Conservation (phyloP, 2,329 filamentous ascomycete species). For the Akanthomyces lecanii region DNA sequence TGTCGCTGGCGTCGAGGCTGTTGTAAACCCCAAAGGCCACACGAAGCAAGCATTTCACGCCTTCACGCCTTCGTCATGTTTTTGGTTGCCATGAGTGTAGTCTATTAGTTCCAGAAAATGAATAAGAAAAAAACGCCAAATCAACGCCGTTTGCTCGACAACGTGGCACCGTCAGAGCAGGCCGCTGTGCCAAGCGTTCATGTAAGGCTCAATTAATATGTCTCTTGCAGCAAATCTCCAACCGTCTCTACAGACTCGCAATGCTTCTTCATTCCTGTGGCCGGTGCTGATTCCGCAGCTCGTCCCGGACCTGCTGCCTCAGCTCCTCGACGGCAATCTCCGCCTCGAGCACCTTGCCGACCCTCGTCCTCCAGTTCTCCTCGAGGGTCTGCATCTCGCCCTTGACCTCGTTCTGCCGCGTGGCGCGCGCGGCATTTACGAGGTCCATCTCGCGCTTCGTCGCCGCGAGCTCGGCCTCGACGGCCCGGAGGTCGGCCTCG, state of each 20-base stretch:
- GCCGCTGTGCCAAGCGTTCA: not conserved
- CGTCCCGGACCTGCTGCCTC: conserved; percentile 61
- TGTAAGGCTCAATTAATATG: not conserved
- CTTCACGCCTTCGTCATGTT: not conserved
- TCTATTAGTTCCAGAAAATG: not conserved
- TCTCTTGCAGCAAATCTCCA: not conserved
- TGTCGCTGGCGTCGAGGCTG: no score
- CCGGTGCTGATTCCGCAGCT: conserved; percentile 39
- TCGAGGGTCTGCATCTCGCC: conserved; percentile 72
- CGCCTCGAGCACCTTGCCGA: conserved; percentile 78
- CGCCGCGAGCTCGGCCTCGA: conserved; percentile 72
- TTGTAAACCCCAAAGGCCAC: no score
- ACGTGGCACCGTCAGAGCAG: not conserved
- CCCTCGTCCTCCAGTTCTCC: conserved; percentile 72
- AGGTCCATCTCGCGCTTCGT: conserved; percentile 66
- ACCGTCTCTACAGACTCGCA: not conserved
- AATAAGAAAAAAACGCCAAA: not conserved
- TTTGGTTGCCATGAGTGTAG: not conserved
- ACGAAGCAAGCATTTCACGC: not conserved
- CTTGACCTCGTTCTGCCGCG: conserved; percentile 64
- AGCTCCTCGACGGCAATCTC: conserved; percentile 78
- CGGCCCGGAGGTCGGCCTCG: conserved; percentile 58
- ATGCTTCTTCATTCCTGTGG: not conserved
- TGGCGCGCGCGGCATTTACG: conserved; percentile 65
- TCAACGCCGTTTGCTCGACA: not conserved